These are phyloP conservation scores for Zizania palustris DNA, from an alignment of 202 grass and related monocot genomes.

Conservation along the genomic window DNA sequence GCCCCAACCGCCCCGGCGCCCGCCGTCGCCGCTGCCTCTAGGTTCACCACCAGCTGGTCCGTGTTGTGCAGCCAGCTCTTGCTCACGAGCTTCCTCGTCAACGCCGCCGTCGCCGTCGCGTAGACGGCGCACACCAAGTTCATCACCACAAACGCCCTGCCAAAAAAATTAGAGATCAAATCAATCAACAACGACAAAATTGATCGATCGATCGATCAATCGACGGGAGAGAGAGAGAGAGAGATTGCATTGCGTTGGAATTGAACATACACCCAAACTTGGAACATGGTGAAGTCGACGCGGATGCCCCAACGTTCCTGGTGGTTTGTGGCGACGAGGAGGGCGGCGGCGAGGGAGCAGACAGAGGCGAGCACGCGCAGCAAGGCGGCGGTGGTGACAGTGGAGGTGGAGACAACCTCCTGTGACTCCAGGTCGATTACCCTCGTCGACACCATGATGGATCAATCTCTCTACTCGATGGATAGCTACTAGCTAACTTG, in stretches of 20 bases:
- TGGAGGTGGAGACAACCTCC: background rate
- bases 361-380: slow-evolving; percentile 34
- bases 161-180: background rate
- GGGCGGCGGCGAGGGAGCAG: slow-evolving; percentile 40
- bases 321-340: slow-evolving; percentile 39
- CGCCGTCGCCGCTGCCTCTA: slow-evolving; percentile 41
- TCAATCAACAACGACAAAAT: background rate
- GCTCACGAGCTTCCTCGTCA: background rate
- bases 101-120: slow-evolving; percentile 38
- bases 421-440: slow-evolving; percentile 46
- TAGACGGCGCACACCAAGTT: slow-evolving; percentile 37
- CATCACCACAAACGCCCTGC: slow-evolving; percentile 45
- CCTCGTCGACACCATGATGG: background rate
- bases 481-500: no score
- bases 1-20: slow-evolving; percentile 41
- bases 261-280: slow-evolving; percentile 45
- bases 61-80: slow-evolving; percentile 39
- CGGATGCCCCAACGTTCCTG: slow-evolving; percentile 47
- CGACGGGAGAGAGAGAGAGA: background rate
- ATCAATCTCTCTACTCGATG: no score
- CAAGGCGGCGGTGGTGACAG: background rate
- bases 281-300: slow-evolving; percentile 51
- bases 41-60: slow-evolving; percentile 34
- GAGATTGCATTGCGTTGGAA: background rate
- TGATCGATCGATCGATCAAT: slow-evolving; percentile 10